A percentile compares a stretch with the other conserved stretches of the same genome.
Conservation (phyloP, 768 basidiomycete species). For the Boletus reticulatus region DNA sequence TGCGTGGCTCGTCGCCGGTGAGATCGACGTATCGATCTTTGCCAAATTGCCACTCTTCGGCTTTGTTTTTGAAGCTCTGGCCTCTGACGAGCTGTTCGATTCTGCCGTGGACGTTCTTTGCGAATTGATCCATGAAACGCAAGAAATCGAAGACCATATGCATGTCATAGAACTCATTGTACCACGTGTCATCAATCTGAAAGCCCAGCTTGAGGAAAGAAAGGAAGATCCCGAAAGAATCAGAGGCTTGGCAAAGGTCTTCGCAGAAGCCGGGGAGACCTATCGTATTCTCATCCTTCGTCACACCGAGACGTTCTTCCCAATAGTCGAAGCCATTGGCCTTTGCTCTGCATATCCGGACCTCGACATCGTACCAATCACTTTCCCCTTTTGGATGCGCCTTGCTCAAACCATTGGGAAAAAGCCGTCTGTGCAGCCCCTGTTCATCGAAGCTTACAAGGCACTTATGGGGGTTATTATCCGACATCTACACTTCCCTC, state of each 20-base stretch:
- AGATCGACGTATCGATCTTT: slow-evolving; percentile 63
- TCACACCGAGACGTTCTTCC: slow-evolving; percentile 91
- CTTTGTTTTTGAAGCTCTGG: slow-evolving; percentile 81
- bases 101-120: slow-evolving; percentile 88
- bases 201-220: slow-evolving; percentile 53
- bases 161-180: slow-evolving; percentile 83
- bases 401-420: slow-evolving; percentile 89
- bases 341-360: slow-evolving; percentile 90
- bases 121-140: slow-evolving; percentile 96
- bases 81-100: slow-evolving; percentile 88
- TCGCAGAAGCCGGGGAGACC: slow-evolving; percentile 97
- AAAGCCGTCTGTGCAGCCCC: slow-evolving; percentile 63
- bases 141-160: slow-evolving; percentile 95
- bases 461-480: slow-evolving; percentile 85
- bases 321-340: slow-evolving; percentile 92
- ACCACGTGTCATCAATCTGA: slow-evolving; percentile 77
- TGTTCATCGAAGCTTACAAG: slow-evolving; percentile 81
- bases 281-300: slow-evolving; percentile 86
- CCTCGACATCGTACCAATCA: slow-evolving; percentile 95
- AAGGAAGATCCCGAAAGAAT: slow-evolving; percentile 85
- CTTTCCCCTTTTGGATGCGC: slow-evolving; percentile 98
- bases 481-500: slow-evolving; percentile 86
- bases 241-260: slow-evolving; percentile 85
- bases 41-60: slow-evolving; percentile 77
- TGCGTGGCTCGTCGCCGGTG: slow-evolving; percentile 87